Conservation (phyloP, 164 flowering plant genomes). For the Vitis riparia region DNA sequence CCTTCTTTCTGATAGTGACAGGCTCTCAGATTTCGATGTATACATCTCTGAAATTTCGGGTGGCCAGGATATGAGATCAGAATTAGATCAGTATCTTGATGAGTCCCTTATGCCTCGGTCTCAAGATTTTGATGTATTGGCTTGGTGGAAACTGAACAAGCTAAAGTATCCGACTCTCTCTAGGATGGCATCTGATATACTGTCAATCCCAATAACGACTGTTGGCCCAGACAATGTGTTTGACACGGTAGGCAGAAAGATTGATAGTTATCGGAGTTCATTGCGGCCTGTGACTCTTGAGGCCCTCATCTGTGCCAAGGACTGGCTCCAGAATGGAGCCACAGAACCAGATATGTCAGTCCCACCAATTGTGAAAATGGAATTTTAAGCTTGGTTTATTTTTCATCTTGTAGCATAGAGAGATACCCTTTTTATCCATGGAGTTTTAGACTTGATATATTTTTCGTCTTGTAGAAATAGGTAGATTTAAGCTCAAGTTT, state of each 20-base stretch:
- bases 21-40: slow-evolving; percentile 59
- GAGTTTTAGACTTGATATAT: too few relatives aligned
- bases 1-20: slow-evolving; percentile 31
- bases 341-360: neutral
- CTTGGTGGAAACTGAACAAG: slow-evolving; percentile 72
- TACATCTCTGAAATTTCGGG: slow-evolving; percentile 52
- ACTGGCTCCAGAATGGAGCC: slow-evolving; percentile 58
- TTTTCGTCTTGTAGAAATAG: too few relatives aligned
- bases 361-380: slow-evolving; percentile 32
- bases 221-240: slow-evolving; percentile 59
- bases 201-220: slow-evolving; percentile 58
- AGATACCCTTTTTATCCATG: too few relatives aligned
- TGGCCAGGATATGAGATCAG: slow-evolving; percentile 55
- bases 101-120: slow-evolving; percentile 58
- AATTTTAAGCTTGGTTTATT: slow-evolving; percentile 24
- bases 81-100: slow-evolving; percentile 73
- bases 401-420: neutral
- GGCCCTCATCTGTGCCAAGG: slow-evolving; percentile 75
- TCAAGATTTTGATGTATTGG: slow-evolving; percentile 61
- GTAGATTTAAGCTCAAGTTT: too few relatives aligned
- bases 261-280: slow-evolving; percentile 50
- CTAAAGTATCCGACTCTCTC: slow-evolving; percentile 61
- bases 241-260: slow-evolving; percentile 36
- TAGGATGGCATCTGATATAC: slow-evolving; percentile 68
- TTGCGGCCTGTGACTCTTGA: slow-evolving; percentile 60